Evolutionary conservation across 352 stramenopile genomes (phyloP), one percentile per base, ranked within the genome.

Genomic region (Phytophthora pini): DNA sequence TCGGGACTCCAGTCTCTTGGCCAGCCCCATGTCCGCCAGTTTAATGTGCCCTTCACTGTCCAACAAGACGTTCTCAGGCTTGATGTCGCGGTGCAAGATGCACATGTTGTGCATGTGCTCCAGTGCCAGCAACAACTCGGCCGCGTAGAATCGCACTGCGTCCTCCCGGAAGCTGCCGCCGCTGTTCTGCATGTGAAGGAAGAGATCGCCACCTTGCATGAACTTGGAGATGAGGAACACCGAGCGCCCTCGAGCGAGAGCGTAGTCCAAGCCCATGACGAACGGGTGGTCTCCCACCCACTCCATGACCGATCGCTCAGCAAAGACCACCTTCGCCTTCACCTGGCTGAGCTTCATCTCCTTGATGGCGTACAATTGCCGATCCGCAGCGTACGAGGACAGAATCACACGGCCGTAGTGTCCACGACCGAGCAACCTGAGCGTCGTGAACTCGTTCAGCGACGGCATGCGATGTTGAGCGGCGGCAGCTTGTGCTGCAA

Each of bases 141-240:
- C 81, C 8, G 83, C 89, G 70, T 97, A 97, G 56, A 97, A 97
- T 7, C 74, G 70, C 4, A 96, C 88, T 10, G 82, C 78, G 34
- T 87, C 75, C 50, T 97, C 85, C 15, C 71, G 71, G 40, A 96
- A 93, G 52, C 76, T 90, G 2, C 88, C 88, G 53, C 87, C 87
- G 47, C 89, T 82, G 68, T 93, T 92, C 64, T 95, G 87, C 85
- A 96, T 90, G 67, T 96, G 87, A 43, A 94, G 55, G 56, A 96
- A 96, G 27, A 99, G 78, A 71, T 99, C 97, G 7, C 98, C 98
- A 8, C 98, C 98, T 6, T 96, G 87, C 88, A 98, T 99, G 72
- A 99, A 99, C 75, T 99, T 98, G 24, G 99, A 96, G 22, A 99
- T 93, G 24, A 99, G 76, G 68, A 98, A 99, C 5, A 99, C 84